Base-by-base conservation (phyloP, 129 eudicot species). In the Tagetes patula region DNA sequence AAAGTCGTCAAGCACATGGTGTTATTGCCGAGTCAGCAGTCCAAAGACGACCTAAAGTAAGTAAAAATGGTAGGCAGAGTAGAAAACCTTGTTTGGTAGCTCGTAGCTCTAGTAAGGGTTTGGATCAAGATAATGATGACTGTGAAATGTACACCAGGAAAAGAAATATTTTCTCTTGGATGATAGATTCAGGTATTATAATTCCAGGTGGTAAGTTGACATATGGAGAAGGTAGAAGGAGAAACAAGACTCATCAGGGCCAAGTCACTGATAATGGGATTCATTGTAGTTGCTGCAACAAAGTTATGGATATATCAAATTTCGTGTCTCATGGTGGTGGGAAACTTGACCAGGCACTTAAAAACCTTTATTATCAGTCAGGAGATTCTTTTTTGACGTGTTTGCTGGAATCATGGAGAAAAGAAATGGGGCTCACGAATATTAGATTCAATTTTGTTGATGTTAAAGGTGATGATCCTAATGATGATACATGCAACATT, bases 401-500 rank as follows among this genome's bases (percentile, higher is more conserved):
- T 79, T 50, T 85, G 70, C 49, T 63, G 58, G 84, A 94, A 59
- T 79, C 97, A 0, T 94, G 96, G 97, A 83, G 74, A 68, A 90
- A 90, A 65, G 91, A 86, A 67, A 77, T 73, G 72, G 84, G 78
- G 48, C 65, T 79, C 4, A 73, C 75, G 53, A 64, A 53, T 36
- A 56, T 84, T 43, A 81, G 72, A 40, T 90, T 90, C 41, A 82
- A 80, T 80, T 12, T 3, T 46, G 96, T 88, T 52, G 84, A 77
- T 77, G 85, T 88, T 66, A 81, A 67, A 61, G 96, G 84, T 56
- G 96, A 77, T 56, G 99, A 94, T 67, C 97, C 96, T 60, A 88
- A 88, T 78, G 99, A 94, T 79, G 99, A 94, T 67, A 94, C 99
- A 3, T 94, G 99, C 77, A 88, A 85, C 70, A 79, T 90, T 34